phyloP scores from a whole-genome alignment of 306 rosid genomes.

The Quercus berberidifolia region DNA sequence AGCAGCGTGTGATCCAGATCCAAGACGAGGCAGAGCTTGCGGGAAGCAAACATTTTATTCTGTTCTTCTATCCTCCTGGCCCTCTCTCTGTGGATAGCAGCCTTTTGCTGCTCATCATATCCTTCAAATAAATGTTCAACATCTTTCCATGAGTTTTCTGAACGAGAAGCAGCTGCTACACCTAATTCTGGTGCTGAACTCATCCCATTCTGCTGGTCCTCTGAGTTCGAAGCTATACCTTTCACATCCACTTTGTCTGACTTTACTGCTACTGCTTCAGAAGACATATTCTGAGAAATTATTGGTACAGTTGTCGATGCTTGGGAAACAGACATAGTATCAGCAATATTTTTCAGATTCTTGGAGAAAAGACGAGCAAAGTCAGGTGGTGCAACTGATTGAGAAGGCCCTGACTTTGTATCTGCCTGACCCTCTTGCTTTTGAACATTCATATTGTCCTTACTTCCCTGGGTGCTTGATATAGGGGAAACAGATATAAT shows the following conservation, averaged over 20 bases:
- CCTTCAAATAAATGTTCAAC: slow-evolving; percentile 87
- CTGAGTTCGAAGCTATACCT: slow-evolving; percentile 35
- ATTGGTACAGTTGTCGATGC: slow-evolving; percentile 41
- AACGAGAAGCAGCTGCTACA: slow-evolving; percentile 38
- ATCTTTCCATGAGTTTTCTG: slow-evolving; percentile 75
- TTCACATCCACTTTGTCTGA: slow-evolving; percentile 50
- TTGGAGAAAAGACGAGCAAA: slow-evolving; percentile 72
- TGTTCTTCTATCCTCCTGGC: slow-evolving; percentile 89
- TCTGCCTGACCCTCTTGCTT: slow-evolving; percentile 22
- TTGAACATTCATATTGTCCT: too few species aligned
- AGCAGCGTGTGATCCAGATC: slow-evolving; percentile 98
- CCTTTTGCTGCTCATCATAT: slow-evolving; percentile 86
- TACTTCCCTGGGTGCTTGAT: too few species aligned
- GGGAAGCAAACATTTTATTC: slow-evolving; percentile 87
- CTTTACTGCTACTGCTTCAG: slow-evolving; percentile 44
- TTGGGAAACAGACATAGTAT: slow-evolving; percentile 64
- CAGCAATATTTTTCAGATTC: slow-evolving; percentile 84
- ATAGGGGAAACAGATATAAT: slow-evolving; percentile 54
- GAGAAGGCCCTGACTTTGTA: slow-evolving; percentile 35
- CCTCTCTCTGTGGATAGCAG: slow-evolving; percentile 96
- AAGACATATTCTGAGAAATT: slow-evolving; percentile 42
- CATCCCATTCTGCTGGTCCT: slow-evolving; percentile 34
- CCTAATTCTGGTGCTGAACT: slow-evolving; percentile 45
- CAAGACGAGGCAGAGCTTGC: slow-evolving; percentile 91
- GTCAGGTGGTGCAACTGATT: slow-evolving; percentile 53